These are phyloP conservation scores for Caryopteris hybrid DNA, from an alignment of 305 asterid genomes.

Conservation along the genomic window DNA sequence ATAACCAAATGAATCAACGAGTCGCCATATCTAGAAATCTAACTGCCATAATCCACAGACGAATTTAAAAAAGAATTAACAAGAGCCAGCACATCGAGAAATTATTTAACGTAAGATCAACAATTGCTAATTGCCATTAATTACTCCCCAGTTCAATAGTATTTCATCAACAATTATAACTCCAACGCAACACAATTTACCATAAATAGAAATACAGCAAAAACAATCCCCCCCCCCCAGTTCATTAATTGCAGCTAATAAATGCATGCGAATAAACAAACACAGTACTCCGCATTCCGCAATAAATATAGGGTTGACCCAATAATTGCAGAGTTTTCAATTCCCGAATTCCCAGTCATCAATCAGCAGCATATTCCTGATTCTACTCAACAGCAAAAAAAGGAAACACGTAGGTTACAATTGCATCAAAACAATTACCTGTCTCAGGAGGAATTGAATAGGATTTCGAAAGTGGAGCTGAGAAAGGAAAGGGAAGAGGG, in stretches of 20 bases:
- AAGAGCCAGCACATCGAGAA: not conserved
- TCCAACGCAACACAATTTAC: conserved; percentile 18
- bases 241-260: conserved; percentile 34
- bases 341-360: conserved; percentile 17
- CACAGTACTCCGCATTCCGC: conserved; percentile 22
- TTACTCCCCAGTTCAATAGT: conserved; percentile 1
- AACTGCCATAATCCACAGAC: conserved; percentile 9
- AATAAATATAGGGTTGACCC: conserved; percentile 38
- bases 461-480: conserved; percentile 25
- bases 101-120: not conserved
- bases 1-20: conserved; percentile 7
- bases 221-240: conserved; percentile 8
- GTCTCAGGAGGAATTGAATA: conserved; percentile 19
- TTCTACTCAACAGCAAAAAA: conserved; percentile 5
- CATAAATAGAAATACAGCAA: conserved; percentile 24
- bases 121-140: conserved; percentile 8
- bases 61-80: not conserved
- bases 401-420: conserved; percentile 11
- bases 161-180: conserved; percentile 8
- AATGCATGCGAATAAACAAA: conserved; percentile 26
- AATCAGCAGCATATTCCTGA: not conserved
- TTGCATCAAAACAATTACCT: conserved; percentile 15
- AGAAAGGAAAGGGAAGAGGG: conserved; percentile 20
- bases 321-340: conserved; percentile 19
- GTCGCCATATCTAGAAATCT: conserved; percentile 9